phyloP scores from a whole-genome alignment of 2,329 filamentous ascomycete species.

The Chaetomium olivaceum region DNA sequence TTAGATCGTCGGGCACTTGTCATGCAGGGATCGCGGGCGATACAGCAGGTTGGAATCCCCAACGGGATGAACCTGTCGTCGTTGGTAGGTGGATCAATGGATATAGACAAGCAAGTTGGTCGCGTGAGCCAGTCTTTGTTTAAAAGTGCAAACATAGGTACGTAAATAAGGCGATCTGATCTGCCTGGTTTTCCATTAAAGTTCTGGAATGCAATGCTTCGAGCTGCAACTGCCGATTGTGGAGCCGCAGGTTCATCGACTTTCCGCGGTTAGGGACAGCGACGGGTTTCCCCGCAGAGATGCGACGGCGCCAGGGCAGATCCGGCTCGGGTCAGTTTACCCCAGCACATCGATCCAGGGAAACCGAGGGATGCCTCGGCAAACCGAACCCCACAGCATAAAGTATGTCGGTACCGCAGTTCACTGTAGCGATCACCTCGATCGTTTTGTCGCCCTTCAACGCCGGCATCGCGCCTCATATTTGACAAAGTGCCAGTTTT shows the following conservation, averaged over 20 bases:
- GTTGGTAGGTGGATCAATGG: no score
- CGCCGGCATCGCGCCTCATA: slow-evolving; percentile 10
- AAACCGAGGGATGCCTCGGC: slow-evolving; percentile 31
- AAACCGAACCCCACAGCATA: slow-evolving; percentile 27
- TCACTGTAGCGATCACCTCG: slow-evolving; percentile 41
- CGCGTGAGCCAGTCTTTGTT: no score
- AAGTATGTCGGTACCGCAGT: neutral
- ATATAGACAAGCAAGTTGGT: no score
- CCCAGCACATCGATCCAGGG: slow-evolving; percentile 17
- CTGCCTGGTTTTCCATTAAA: no score
- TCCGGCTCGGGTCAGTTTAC: slow-evolving; percentile 31
- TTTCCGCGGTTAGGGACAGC: slow-evolving; percentile 8
- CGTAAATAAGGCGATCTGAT: no score
- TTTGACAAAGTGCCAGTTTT: slow-evolving; percentile 5
- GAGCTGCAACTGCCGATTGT: slow-evolving; percentile 24
- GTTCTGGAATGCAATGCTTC: neutral
- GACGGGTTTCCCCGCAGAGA: slow-evolving; percentile 24
- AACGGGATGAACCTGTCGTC: neutral
- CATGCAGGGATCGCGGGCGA: neutral
- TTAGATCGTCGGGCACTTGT: neutral
- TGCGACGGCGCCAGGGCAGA: slow-evolving; percentile 3
- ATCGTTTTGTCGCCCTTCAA: neutral
- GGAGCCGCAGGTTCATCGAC: slow-evolving; percentile 15
- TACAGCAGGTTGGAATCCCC: neutral
- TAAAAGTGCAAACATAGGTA: no score